A percentile compares a stretch with the other conserved stretches of the same genome.
phyloP scores from a whole-genome alignment of 495 filamentous ascomycete genomes.

The Podospora pseudocomata region DNA sequence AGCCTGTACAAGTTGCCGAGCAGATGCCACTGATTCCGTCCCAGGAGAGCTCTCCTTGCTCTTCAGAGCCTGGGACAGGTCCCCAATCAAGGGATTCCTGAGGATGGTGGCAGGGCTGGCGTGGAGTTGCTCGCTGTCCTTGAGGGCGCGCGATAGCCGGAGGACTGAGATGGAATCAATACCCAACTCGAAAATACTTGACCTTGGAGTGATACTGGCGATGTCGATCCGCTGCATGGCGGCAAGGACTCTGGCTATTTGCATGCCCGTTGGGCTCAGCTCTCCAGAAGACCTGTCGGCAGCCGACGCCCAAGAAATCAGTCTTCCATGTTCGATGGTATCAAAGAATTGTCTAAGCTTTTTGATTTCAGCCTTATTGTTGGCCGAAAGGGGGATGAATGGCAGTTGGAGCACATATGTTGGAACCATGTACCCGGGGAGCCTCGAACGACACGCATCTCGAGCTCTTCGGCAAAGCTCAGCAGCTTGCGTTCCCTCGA shows the following conservation, averaged over 20 bases:
- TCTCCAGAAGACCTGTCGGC: not conserved
- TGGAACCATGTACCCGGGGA: conserved; percentile 75
- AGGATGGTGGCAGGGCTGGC: conserved; percentile 63
- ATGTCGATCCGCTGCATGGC: conserved; percentile 43
- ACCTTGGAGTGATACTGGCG: conserved; percentile 46
- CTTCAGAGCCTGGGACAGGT: conserved; percentile 24
- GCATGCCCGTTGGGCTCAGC: conserved; percentile 40
- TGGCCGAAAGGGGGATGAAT: conserved; percentile 62
- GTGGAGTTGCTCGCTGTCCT: conserved; percentile 49
- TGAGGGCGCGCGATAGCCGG: conserved; percentile 53
- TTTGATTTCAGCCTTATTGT: conserved; percentile 73
- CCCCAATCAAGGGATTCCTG: conserved; percentile 48
- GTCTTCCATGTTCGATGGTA: conserved; percentile 54
- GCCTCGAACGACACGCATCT: conserved; percentile 53
- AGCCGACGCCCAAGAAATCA: conserved; percentile 26
- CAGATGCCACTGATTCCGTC: conserved; percentile 6
- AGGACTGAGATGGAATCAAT: conserved; percentile 80
- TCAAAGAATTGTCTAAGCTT: conserved; percentile 57
- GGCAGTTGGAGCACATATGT: conserved; percentile 65
- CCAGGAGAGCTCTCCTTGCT: not conserved
- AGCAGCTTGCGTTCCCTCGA: conserved; percentile 23
- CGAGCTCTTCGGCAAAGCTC: conserved; percentile 34
- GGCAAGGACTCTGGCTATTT: conserved; percentile 52
- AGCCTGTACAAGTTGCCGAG: conserved; percentile 28
- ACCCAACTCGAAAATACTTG: conserved; percentile 76